Evolutionary conservation across 306 rosid species (phyloP).

Genomic region (Vigna mungo): DNA sequence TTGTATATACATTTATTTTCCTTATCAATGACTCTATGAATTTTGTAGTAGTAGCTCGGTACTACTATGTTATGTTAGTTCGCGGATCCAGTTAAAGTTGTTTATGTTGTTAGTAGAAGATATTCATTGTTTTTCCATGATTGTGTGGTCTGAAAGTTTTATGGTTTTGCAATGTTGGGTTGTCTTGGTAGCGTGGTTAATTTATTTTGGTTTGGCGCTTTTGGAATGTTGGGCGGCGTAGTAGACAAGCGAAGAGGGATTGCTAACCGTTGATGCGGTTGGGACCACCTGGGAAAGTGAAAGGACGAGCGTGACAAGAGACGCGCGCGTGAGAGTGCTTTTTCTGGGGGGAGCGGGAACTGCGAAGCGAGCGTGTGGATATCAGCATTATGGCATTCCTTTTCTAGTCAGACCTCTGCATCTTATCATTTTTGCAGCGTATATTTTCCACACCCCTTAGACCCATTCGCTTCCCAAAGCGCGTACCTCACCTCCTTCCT

Average conservation of each 20-base stretch:
- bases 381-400: constrained; percentile 50
- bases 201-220: background rate
- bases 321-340: constrained; percentile 41
- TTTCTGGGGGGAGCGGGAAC: constrained; percentile 44
- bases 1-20: constrained; percentile 17
- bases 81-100: background rate
- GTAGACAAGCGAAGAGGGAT: constrained; percentile 34
- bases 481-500: constrained; percentile 41
- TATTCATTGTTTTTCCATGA: background rate
- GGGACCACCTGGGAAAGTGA: constrained; percentile 11
- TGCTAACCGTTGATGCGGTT: constrained; percentile 38
- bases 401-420: constrained; percentile 52
- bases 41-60: background rate
- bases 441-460: constrained; percentile 12
- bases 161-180: background rate
- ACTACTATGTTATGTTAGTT: background rate
- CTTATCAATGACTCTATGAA: background rate
- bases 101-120: background rate
- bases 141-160: too few species aligned
- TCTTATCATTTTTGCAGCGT: constrained; percentile 44
- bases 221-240: constrained; percentile 46
- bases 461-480: constrained; percentile 51
- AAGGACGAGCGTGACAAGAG: background rate
- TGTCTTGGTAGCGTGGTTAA: background rate
- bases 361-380: constrained; percentile 68